Evolutionary conservation across 2,329 filamentous ascomycete species (phyloP).

Genomic region (Emmonsia crescens): DNA sequence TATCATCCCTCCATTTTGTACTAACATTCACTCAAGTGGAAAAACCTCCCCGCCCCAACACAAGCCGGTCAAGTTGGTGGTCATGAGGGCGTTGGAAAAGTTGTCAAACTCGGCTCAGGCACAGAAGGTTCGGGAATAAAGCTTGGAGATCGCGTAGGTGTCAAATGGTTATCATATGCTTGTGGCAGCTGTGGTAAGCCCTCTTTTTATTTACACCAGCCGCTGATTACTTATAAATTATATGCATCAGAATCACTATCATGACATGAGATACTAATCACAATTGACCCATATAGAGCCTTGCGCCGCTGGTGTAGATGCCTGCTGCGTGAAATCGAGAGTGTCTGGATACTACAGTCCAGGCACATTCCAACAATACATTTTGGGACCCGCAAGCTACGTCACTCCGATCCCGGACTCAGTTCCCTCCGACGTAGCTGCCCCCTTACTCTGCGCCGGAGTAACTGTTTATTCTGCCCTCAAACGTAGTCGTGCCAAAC

Average conservation of each 20-base stretch:
- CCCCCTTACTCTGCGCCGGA: slow-evolving; percentile 58
- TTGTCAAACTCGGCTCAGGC: slow-evolving; percentile 55
- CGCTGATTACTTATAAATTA: background rate
- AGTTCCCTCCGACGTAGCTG: slow-evolving; percentile 49
- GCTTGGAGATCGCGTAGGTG: slow-evolving; percentile 57
- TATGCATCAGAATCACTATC: background rate
- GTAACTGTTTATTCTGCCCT: slow-evolving; percentile 58
- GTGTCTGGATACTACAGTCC: slow-evolving; percentile 58
- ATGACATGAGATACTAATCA: background rate
- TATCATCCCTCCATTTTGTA: background rate
- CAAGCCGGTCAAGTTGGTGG: slow-evolving; percentile 54
- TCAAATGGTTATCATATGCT: slow-evolving; percentile 55
- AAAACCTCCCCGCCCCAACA: slow-evolving; percentile 47
- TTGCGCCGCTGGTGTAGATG: slow-evolving; percentile 46
- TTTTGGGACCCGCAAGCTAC: slow-evolving; percentile 52
- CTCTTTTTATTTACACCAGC: background rate
- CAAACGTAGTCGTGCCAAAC: slow-evolving; percentile 47
- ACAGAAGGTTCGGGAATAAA: slow-evolving; percentile 47
- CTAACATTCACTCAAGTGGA: slow-evolving; percentile 35
- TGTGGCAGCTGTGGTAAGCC: slow-evolving; percentile 43
- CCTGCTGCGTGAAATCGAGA: slow-evolving; percentile 45
- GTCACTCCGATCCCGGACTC: slow-evolving; percentile 58
- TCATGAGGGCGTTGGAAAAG: slow-evolving; percentile 56
- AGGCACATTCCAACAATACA: slow-evolving; percentile 64
- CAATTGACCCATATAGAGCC: slow-evolving; percentile 22